Conservation (phyloP, 805 yeast species). For the Candida namnaoensis region DNA sequence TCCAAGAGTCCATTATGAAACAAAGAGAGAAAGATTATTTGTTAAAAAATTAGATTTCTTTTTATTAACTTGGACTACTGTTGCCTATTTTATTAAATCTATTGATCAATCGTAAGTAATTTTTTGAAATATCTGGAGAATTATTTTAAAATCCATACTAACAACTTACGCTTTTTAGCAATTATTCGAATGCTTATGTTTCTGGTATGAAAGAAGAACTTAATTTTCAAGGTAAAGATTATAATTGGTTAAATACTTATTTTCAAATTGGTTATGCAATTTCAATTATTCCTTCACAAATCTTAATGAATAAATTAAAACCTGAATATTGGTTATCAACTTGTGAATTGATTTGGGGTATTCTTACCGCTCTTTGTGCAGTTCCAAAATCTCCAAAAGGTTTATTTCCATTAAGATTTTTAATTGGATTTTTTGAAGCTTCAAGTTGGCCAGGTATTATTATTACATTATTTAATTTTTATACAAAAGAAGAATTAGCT, state of each 20-base stretch:
- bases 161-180: too few species aligned
- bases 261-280: constrained; percentile 56
- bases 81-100: constrained; percentile 25
- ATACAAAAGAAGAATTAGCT: constrained; percentile 25
- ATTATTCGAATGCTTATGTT: constrained; percentile 59
- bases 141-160: too few species aligned
- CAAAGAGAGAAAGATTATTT: constrained; percentile 3
- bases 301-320: constrained; percentile 46
- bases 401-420: constrained; percentile 54
- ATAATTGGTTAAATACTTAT: constrained; percentile 49
- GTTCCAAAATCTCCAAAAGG: constrained; percentile 38
- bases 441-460: constrained; percentile 40
- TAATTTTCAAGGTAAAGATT: constrained; percentile 53
- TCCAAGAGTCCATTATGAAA: constrained; percentile 2
- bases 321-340: constrained; percentile 38
- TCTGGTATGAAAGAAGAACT: constrained; percentile 54
- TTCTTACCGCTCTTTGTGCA: constrained; percentile 50
- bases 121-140: too few species aligned
- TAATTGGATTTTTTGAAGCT: constrained; percentile 64
- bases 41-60: constrained; percentile 7
- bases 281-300: constrained; percentile 60
- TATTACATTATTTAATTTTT: constrained; percentile 25
- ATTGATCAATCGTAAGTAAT: constrained; percentile 46
- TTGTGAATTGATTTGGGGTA: constrained; percentile 62
- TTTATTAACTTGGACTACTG: constrained; percentile 1